Percentiles rank a stretch among this genome's conserved stretches.
These are phyloP conservation scores for Boletus subparvulus DNA, from an alignment of 768 basidiomycete genomes.

Conservation along the genomic window DNA sequence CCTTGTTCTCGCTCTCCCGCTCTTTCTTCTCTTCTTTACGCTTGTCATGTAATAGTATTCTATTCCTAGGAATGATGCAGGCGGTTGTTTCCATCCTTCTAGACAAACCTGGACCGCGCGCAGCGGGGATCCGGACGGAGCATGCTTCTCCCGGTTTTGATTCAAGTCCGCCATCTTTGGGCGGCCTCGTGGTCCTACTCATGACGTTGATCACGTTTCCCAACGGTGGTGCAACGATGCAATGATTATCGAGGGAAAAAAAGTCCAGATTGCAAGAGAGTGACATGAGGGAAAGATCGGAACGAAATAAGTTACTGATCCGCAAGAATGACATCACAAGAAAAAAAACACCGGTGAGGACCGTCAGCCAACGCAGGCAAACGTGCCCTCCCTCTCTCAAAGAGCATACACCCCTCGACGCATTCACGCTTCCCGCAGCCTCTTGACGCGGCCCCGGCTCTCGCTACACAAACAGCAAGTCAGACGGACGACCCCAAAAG, in stretches of 20 bases:
- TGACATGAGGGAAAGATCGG: not conserved
- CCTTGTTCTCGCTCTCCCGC: no score
- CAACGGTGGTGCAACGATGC: no score
- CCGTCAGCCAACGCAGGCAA: no score
- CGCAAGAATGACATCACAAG: not conserved
- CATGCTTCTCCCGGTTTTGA: no score
- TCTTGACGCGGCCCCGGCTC: slow-evolving; percentile 48
- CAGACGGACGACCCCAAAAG: not conserved
- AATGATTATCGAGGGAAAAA: no score
- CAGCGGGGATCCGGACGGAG: not conserved
- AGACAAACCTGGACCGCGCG: not conserved
- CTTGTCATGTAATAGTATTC: not conserved
- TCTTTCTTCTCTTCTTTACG: not conserved
- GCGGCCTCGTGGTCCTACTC: no score
- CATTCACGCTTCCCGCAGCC: slow-evolving; percentile 35
- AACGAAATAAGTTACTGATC: not conserved
- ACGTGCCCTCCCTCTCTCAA: no score
- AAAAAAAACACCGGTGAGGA: not conserved
- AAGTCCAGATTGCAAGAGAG: not conserved
- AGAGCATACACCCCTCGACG: no score
- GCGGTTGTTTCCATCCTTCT: no score
- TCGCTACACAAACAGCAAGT: slow-evolving; percentile 35
- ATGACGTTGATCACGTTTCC: no score
- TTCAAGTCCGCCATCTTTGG: no score
- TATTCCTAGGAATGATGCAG: not conserved